Evolutionary conservation across 768 basidiomycete species (phyloP).

Genomic region (Daedaleopsis nitida): DNA sequence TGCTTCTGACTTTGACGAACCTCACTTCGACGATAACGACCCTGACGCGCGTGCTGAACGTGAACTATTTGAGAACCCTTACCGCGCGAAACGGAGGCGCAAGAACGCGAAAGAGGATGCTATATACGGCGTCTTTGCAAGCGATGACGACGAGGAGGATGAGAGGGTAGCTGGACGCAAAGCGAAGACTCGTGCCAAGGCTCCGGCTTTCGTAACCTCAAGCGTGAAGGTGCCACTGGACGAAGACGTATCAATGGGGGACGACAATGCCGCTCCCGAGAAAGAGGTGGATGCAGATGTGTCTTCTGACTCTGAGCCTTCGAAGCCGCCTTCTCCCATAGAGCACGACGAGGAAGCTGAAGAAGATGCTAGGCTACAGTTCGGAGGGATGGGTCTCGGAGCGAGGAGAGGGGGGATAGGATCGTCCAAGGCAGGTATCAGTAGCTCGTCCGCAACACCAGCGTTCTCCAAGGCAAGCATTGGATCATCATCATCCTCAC

Average conservation of each 20-base stretch:
- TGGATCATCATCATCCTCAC: constrained; percentile 9
- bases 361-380: constrained; percentile 41
- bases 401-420: constrained; percentile 30
- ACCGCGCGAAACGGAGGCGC: constrained; percentile 67
- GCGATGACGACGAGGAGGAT: constrained; percentile 67
- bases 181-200: constrained; percentile 54
- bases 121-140: constrained; percentile 75
- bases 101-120: constrained; percentile 71
- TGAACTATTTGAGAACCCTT: constrained; percentile 75
- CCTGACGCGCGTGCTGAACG: constrained; percentile 73
- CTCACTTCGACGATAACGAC: constrained; percentile 48
- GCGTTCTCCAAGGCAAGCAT: constrained; percentile 26
- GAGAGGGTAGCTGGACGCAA: constrained; percentile 26
- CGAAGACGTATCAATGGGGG: constrained; percentile 41
- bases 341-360: constrained; percentile 52
- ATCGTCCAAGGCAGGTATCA: constrained; percentile 45
- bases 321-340: constrained; percentile 59
- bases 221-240: constrained; percentile 42
- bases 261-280: constrained; percentile 31
- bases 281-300: constrained; percentile 40
- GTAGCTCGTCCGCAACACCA: constrained; percentile 35
- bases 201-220: constrained; percentile 72
- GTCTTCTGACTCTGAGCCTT: constrained; percentile 49
- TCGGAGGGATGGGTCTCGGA: constrained; percentile 49
- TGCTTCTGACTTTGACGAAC: constrained; percentile 51